Base-by-base conservation (phyloP, 2,329 filamentous ascomycete genomes). In the Penicillium frequentans region DNA sequence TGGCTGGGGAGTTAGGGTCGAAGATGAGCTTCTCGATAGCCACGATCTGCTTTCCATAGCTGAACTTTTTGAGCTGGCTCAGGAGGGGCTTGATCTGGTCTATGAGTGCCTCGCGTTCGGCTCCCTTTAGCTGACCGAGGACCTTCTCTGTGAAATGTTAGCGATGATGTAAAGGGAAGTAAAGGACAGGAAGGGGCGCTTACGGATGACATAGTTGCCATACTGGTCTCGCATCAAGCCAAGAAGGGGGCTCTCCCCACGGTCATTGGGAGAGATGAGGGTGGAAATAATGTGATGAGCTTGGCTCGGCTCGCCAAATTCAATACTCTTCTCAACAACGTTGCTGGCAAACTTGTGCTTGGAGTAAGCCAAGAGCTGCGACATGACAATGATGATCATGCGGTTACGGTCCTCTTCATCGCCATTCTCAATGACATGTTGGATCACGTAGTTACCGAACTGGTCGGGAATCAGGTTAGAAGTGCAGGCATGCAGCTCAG, bases 291-390 rank as follows among this genome's bases (percentile, higher is more conserved):
- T 91, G 31, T 82, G 81, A 33, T 81, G 82, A 51, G 89, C 86
- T 70, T 96, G 89, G 50, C 87, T 80, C 21, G 84, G 78, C 0
- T 85, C 85, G 21, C 90, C 91, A 64, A 82, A 84, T 54, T 89
- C 81, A 58, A 98, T 88, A 70, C 92, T 96, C 75, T 91, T 93
- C 75, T 99, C 95, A 0, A 99, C 93, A 3, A 99, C 93, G 67
- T 99, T 98, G 69, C 93, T 97, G 0, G 95, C 93, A 69, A 91
- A 96, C 73, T 99, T 99, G 79, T 98, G 91, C 79, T 92, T 96
- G 26, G 92, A 96, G 66, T 91, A 87, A 1, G 79, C 77, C 39
- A 96, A 75, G 2, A 96, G 79, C 56, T 91, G 85, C 13, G 81
- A 80, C 62, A 88, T 87, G 62, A 98, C 88, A 47, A 91, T 79